Evolutionary conservation across 2,329 filamentous ascomycete species (phyloP), one percentile per base, ranked within the genome.

Genomic region (Gliomastix tumulicola): DNA sequence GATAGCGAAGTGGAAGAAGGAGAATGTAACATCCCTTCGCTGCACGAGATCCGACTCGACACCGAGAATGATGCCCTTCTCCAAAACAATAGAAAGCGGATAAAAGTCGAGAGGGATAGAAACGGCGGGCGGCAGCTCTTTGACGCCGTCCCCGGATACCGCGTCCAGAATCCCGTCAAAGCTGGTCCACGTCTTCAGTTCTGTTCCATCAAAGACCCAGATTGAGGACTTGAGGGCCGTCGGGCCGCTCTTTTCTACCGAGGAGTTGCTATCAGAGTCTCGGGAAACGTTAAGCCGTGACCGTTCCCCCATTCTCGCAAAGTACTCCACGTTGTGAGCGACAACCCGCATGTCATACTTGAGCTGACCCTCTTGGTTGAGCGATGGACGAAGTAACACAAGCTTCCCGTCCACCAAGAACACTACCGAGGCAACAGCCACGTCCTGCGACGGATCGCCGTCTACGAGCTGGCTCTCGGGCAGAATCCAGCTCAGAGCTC

Each of bases 311-410:
- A 94, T 94, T 49, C 92, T 79, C 37, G 83, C 82, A 56, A 95
- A 96, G 51, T 92, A 97, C 57, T 98, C 92, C 28, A 97, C 88
- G 50, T 94, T 94, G 50, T 96, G 88, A 11, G 89, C 88, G 53
- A 98, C 84, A 41, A 97, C 84, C 9, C 89, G 84, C 92, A 98
- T 98, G 54, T 97, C 90, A 54, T 98, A 98, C 64, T 96, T 97
- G 35, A 96, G 71, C 48, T 88, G 84, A 6, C 86, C 85, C 30
- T 84, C 77, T 34, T 86, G 84, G 35, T 85, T 89, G 6, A 87
- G 69, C 1, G 88, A 89, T 2, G 92, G 90, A 45, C 94, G 88
- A 34, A 98, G 71, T 25, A 97, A 66, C 10, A 97, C 92, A 16
- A 98, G 76, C 57, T 98, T 98, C 21, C 90, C 92, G 54, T 98